Conservation (phyloP, 1,284 basidiomycete species). For the Marasmius sp. region DNA sequence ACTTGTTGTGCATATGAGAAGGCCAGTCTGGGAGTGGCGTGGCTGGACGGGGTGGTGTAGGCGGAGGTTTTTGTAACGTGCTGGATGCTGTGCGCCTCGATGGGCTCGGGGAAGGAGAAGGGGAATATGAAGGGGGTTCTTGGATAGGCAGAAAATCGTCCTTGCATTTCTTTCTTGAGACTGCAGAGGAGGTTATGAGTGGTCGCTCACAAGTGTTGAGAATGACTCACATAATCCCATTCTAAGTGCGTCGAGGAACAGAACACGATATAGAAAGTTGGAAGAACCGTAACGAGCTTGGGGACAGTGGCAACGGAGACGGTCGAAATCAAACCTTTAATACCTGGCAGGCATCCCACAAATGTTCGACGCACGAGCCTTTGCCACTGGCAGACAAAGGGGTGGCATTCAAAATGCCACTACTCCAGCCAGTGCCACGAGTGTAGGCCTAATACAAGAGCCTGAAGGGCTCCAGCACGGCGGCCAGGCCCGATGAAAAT, state of each 20-base stretch:
- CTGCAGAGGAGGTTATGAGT: neutral
- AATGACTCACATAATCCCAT: neutral
- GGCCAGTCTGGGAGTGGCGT: neutral
- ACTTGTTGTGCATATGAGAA: conserved; percentile 2
- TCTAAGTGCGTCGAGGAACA: neutral
- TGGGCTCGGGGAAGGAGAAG: neutral
- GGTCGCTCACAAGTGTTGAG: neutral
- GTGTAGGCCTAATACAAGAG: too few species aligned
- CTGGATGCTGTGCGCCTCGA: neutral
- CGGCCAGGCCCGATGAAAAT: too few species aligned
- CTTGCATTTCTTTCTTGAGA: neutral
- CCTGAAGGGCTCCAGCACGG: too few species aligned
- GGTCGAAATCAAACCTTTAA: too few species aligned
- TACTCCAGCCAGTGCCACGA: too few species aligned
- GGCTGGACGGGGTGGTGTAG: neutral
- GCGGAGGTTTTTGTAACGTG: neutral
- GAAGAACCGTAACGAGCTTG: too few species aligned
- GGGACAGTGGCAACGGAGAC: too few species aligned
- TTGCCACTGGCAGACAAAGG: too few species aligned
- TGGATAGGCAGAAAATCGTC: neutral
- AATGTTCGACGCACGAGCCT: too few species aligned
- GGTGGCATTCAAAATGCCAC: too few species aligned
- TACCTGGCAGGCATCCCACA: too few species aligned
- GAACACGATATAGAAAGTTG: too few species aligned
- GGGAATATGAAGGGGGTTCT: neutral